A percentile compares a stretch with the other conserved stretches of the same genome.
These are phyloP conservation scores for Tolypocladium amazonense DNA, from an alignment of 2,329 filamentous ascomycete genomes.

Conservation along the genomic window DNA sequence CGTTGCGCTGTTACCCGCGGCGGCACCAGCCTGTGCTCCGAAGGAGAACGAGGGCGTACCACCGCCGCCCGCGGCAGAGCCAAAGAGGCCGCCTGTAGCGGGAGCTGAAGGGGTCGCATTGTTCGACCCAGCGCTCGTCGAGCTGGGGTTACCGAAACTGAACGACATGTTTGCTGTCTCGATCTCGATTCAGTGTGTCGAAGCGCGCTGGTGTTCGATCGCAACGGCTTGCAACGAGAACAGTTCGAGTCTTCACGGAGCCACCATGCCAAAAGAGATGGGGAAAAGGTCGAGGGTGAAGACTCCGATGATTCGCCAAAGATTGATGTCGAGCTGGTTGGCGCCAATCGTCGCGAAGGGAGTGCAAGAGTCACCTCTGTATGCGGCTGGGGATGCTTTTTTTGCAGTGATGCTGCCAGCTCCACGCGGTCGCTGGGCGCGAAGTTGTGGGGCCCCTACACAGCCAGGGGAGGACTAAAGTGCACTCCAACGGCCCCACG, in stretches of 20 bases:
- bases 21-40: constrained; percentile 14
- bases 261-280: constrained; percentile 1
- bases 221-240: neutral
- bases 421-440: constrained; percentile 2
- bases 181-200: neutral
- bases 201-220: neutral
- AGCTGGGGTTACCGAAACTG: constrained; percentile 23
- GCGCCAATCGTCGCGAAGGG: neutral
- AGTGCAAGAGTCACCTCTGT: neutral
- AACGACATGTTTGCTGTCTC: constrained; percentile 25
- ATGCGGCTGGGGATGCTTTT: constrained; percentile 4
- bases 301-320: neutral
- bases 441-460: neutral
- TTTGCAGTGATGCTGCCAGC: constrained; percentile 1
- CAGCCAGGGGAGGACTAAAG: neutral
- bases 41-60: constrained; percentile 30
- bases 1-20: constrained; percentile 15
- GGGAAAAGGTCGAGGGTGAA: neutral
- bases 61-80: constrained; percentile 14
- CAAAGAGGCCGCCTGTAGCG: constrained; percentile 30
- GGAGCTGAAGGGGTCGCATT: constrained; percentile 25
- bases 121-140: constrained; percentile 20
- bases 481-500: constrained; percentile 2
- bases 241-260: constrained; percentile 1
- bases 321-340: neutral